A percentile compares a stretch with the other conserved stretches of the same genome.
These are phyloP conservation scores for Tylopilus balloui DNA, from an alignment of 768 basidiomycete species.

Conservation along the genomic window DNA sequence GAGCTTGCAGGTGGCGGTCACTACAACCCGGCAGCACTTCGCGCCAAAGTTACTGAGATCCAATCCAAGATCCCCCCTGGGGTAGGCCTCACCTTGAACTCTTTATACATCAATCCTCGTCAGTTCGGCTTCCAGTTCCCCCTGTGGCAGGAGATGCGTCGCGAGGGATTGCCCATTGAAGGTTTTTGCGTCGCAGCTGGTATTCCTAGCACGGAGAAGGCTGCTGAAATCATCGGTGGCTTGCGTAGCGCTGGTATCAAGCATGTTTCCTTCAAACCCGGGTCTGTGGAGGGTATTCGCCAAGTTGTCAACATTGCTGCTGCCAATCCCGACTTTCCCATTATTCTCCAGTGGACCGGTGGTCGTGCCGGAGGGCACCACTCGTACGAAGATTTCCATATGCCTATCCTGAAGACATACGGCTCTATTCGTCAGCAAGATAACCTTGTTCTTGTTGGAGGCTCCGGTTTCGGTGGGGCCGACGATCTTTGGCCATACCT, in stretches of 20 bases:
- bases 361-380: conserved; percentile 98
- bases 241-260: conserved; percentile 82
- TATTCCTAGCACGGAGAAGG: conserved; percentile 95
- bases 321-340: conserved; percentile 91
- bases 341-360: conserved; percentile 99
- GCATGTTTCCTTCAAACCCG: conserved; percentile 97
- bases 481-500: conserved; percentile 97
- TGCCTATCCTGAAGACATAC: conserved; percentile 90
- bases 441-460: conserved; percentile 88
- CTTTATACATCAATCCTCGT: conserved; percentile 96
- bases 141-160: conserved; percentile 96
- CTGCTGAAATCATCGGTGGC: conserved; percentile 89
- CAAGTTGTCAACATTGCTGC: conserved; percentile 96
- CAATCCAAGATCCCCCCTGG: conserved; percentile 80
- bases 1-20: conserved; percentile 98
- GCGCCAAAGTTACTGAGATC: conserved; percentile 89
- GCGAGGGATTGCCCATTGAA: conserved; percentile 92
- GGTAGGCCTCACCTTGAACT: conserved; percentile 89
- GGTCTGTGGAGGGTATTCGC: conserved; percentile 94
- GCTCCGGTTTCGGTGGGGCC: conserved; percentile 93
- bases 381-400: conserved; percentile 98
- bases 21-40: conserved; percentile 86
- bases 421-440: conserved; percentile 80
- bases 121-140: conserved; percentile 98
- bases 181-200: conserved; percentile 99